Base-by-base conservation (phyloP, 768 basidiomycete genomes). In the Lepiota venenata region DNA sequence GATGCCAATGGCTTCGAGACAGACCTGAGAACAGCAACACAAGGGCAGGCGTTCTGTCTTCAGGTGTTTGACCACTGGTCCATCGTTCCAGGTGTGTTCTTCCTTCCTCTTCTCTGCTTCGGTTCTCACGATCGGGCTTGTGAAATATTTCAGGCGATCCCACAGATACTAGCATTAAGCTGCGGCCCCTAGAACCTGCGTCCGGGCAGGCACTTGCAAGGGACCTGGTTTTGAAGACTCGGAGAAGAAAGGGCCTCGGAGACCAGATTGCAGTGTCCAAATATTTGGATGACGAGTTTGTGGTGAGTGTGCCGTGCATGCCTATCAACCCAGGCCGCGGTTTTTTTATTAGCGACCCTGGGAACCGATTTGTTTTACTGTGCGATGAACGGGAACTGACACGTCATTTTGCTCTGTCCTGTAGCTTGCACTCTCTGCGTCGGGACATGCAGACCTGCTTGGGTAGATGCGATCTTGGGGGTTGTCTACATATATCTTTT, bases 1-100 rank as follows among this genome's bases (percentile, higher is more conserved):
- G 97, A 99, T 66, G 92, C 97, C 42, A 98, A 98, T 64, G 97
- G 97, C 0, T 99, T 99, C 69, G 97, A 99, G 76, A 97, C 95
- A 3, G 97, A 99, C 74, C 72, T 99, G 66, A 77, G 97, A 63
- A 98, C 95, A 45, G 93, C 97, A 44, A 99, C 97, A 21, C 93
- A 97, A 71, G 97, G 97, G 22, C 97, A 98, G 70, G 97, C 97
- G n/a, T 98, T 98, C 76, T 97, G 94, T 65, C 75, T 93, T 63
- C 95, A 98, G 69, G 84, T 92, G 58, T 99, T 98, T 70, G 96
- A 98, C 69, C 97, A 99, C 64, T 99, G 97, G 97, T 88, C 90
- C 14, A 91, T 96, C 64, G 96, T 98, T n/a, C 96, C 96, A 62
- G 92, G 91, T 89, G 66, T 59, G 84, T 73, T 48, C 49, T 55